Base-by-base conservation (phyloP, 768 basidiomycete species). In the Austroboletus festivus region DNA sequence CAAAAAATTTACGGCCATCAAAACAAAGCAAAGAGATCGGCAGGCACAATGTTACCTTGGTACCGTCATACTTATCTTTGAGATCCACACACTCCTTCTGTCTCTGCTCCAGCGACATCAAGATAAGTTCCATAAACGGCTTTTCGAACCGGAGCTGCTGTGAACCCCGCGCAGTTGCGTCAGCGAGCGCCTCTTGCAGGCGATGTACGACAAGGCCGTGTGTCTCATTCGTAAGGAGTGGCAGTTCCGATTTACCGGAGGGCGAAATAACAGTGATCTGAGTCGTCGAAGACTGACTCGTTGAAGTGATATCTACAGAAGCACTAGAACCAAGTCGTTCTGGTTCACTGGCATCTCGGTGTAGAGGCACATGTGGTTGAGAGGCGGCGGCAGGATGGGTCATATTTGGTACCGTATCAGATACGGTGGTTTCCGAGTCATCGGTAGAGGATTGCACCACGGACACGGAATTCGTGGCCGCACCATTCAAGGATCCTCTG, bases 11-110 rank as follows among this genome's bases (percentile, higher is more conserved):
- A 38, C 38, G 19, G 35, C 7, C 42, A 6, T 48, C 21, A 38
- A 24, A 21, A 10, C n/a, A 37, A 37, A 31, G 34, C 13, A 30
- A 24, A 23, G 44, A 46, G 6, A 42, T 34, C 31, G 18, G 38
- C 51, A 23, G 44, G 13, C 40, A 18, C 3, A 21, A n/a, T 67
- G 80, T 51, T 54, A 95, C 95, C 81, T 93, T 91, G 64, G 89
- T 82, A 10, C 86, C 85, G 62, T 93, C 90, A 52, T 95, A 80
- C 65, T 82, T 89, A 47, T 69, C 75, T 63, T 86, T 91, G 59
- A 96, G 71, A 39, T 81, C 78, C 28, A 67, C 53, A 51, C 79
- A 78, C 48, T 85, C 85, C 21, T 74, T 71, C 60, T 80, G 80
- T 43, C 80, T 75, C 22, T 80, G 74, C 53, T 89, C 83, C 47